Evolutionary conservation across 768 basidiomycete genomes (phyloP).

Genomic region (Clathrus columnatus): DNA sequence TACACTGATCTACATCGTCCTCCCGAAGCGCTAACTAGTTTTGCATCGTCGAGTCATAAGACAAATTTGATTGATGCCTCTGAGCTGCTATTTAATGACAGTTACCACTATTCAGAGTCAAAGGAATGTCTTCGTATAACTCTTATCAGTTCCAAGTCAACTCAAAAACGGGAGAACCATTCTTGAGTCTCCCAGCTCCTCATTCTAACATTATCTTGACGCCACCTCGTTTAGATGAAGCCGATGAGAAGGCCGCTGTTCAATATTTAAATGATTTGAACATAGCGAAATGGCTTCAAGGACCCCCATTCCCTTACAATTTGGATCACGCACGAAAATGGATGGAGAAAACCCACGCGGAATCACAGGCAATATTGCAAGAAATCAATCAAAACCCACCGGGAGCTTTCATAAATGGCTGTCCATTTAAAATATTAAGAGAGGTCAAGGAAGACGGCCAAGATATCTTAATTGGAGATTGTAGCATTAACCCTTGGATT

Average conservation of each 20-base stretch:
- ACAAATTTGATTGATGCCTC: too few relatives aligned
- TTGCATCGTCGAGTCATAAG: too few relatives aligned
- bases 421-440: constrained; percentile 44
- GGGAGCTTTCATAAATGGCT: constrained; percentile 23
- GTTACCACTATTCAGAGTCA: too few relatives aligned
- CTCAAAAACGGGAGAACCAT: constrained; percentile 39
- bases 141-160: constrained; percentile 29
- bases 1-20: too few relatives aligned
- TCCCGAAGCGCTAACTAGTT: too few relatives aligned
- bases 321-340: constrained; percentile 32
- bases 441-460: constrained; percentile 48
- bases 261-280: constrained; percentile 40
- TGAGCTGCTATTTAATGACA: too few relatives aligned
- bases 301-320: constrained; percentile 47
- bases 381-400: constrained; percentile 16
- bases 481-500: constrained; percentile 26
- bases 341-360: constrained; percentile 19
- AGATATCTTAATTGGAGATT: constrained; percentile 44
- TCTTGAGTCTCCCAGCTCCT: constrained; percentile 43
- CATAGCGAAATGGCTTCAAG: constrained; percentile 37
- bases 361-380: constrained; percentile 24
- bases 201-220: constrained; percentile 50
- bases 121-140: background rate
- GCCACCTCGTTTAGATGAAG: constrained; percentile 43
- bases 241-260: constrained; percentile 20